A percentile compares a stretch with the other conserved stretches of the same genome.
phyloP scores from a whole-genome alignment of 2,329 filamentous ascomycete species.

The Westerdykella ornata region DNA sequence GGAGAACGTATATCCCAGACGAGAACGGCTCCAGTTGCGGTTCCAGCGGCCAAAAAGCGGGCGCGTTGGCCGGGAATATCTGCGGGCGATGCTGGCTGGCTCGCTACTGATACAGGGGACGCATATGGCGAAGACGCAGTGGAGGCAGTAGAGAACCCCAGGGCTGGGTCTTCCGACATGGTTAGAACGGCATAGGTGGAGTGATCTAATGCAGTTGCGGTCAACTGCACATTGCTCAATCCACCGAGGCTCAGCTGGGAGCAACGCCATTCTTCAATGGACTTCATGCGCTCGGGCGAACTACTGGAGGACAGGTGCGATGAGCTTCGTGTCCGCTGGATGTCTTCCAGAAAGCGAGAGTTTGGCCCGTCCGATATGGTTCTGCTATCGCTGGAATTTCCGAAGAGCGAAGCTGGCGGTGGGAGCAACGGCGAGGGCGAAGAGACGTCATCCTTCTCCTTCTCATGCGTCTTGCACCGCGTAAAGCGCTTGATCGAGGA shows the following conservation, averaged over 20 bases:
- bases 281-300: constrained; percentile 31
- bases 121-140: constrained; percentile 49
- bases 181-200: constrained; percentile 68
- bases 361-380: constrained; percentile 20
- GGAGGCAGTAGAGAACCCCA: constrained; percentile 52
- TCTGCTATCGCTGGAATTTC: constrained; percentile 34
- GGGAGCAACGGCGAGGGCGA: constrained; percentile 8
- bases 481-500: constrained; percentile 53
- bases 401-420: constrained; percentile 45
- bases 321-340: constrained; percentile 23
- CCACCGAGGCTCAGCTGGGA: constrained; percentile 58
- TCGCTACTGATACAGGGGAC: constrained; percentile 48
- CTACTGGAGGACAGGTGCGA: constrained; percentile 33
- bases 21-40: constrained; percentile 66
- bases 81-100: constrained; percentile 37
- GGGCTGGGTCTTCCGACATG: constrained; percentile 69
- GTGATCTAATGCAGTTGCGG: constrained; percentile 63
- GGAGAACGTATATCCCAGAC: constrained; percentile 78
- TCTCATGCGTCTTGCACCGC: constrained; percentile 44
- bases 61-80: constrained; percentile 81
- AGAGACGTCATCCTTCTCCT: constrained; percentile 14
- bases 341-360: constrained; percentile 4
- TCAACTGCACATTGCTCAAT: constrained; percentile 56
- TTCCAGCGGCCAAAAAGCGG: constrained; percentile 75
- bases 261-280: constrained; percentile 59